Conservation (phyloP, 1,284 basidiomycete genomes). For the Ustilago vetiveriae region DNA sequence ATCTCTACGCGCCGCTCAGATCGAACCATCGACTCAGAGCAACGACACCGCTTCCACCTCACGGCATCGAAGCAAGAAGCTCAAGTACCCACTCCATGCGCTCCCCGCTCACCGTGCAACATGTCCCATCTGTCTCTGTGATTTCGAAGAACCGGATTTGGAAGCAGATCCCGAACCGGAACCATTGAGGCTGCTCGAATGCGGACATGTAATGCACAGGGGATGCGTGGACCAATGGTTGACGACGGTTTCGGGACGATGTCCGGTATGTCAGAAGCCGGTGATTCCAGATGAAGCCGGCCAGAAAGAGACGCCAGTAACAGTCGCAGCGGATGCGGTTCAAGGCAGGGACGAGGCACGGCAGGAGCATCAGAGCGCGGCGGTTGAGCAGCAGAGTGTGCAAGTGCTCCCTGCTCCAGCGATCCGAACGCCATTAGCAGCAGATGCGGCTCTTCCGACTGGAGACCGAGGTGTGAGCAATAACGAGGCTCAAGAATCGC, state of each 20-base stretch:
- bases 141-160: slow-evolving; percentile 42
- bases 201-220: slow-evolving; percentile 58
- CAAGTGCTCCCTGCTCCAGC: too few relatives aligned
- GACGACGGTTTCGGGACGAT: slow-evolving; percentile 54
- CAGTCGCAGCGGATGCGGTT: too few relatives aligned
- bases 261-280: slow-evolving; percentile 56
- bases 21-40: too few relatives aligned
- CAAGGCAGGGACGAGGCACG: too few relatives aligned
- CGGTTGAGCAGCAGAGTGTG: too few relatives aligned
- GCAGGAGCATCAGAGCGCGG: too few relatives aligned
- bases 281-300: slow-evolving; percentile 22
- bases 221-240: slow-evolving; percentile 59
- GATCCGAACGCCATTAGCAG: too few relatives aligned
- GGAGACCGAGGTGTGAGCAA: too few relatives aligned
- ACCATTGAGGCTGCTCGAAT: slow-evolving; percentile 49
- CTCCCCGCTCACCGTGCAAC: slow-evolving; percentile 57
- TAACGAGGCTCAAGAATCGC: slow-evolving; percentile 13
- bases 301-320: too few relatives aligned
- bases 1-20: too few relatives aligned
- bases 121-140: slow-evolving; percentile 61
- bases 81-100: slow-evolving; percentile 53
- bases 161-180: slow-evolving; percentile 40
- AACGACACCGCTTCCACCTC: neutral
- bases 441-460: too few relatives aligned
- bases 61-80: neutral